These are phyloP conservation scores for Fulvia fulva DNA, from an alignment of 2,329 filamentous ascomycete species.

Conservation along the genomic window DNA sequence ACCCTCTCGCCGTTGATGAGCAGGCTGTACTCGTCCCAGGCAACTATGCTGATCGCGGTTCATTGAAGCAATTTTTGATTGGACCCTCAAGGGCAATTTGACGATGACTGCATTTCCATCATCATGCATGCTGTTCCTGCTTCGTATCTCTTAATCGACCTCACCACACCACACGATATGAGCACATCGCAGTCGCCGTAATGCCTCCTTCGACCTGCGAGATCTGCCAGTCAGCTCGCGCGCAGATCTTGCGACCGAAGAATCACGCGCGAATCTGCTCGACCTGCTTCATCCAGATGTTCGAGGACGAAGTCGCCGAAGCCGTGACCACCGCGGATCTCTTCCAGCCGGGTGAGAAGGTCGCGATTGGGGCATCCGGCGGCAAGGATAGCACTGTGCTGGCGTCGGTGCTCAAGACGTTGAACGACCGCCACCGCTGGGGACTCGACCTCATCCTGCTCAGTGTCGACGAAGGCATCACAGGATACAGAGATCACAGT, in stretches of 20 bases:
- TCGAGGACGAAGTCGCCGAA: conserved; percentile 90
- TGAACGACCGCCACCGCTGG: conserved; percentile 87
- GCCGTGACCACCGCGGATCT: conserved; percentile 80
- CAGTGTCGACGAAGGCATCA: conserved; percentile 95
- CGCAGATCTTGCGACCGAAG: conserved; percentile 89
- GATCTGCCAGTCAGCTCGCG: conserved; percentile 70
- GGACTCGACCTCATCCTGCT: conserved; percentile 80
- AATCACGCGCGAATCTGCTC: conserved; percentile 93
- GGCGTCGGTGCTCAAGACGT: conserved; percentile 86
- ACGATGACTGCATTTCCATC: no score
- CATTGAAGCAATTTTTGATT: no score
- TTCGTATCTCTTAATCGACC: no score
- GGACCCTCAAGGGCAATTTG: no score
- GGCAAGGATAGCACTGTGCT: conserved; percentile 97
- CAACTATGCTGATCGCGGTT: conserved; percentile 36
- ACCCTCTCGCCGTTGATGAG: conserved; percentile 49
- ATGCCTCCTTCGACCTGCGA: conserved; percentile 79
- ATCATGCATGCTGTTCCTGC: no score
- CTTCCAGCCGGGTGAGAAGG: conserved; percentile 75
- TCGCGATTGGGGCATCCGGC: conserved; percentile 93
- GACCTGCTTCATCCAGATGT: conserved; percentile 77
- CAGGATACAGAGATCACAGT: conserved; percentile 92
- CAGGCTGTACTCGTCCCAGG: conserved; percentile 55
- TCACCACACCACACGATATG: background rate
- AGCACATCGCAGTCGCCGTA: conserved; percentile 4